Percentiles rank a stretch among this genome's conserved stretches.
phyloP scores from a whole-genome alignment of 2,329 filamentous ascomycete genomes.

The Helotiales sp. region DNA sequence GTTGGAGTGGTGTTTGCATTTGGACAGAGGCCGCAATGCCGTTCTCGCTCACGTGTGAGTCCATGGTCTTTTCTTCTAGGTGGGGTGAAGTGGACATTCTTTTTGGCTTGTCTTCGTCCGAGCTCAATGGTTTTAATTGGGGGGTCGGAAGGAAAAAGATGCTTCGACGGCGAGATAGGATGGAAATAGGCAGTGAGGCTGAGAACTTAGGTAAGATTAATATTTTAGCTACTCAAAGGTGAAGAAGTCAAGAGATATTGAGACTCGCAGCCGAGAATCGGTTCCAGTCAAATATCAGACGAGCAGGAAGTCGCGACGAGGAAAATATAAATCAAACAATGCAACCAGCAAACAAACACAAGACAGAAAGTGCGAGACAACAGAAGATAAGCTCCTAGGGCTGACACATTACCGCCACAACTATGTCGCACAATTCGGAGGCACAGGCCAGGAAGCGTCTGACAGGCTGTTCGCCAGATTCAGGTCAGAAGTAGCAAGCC shows the following conservation, averaged over 20 bases:
- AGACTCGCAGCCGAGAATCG: background rate
- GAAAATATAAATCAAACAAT: background rate
- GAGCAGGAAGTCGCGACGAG: background rate
- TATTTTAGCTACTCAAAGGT: background rate
- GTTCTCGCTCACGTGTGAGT: background rate
- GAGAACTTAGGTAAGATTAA: background rate
- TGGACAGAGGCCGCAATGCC: background rate
- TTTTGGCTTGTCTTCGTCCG: background rate
- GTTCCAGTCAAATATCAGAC: background rate
- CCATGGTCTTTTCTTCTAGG: slow-evolving; percentile 1
- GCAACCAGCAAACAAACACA: background rate
- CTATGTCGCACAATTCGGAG: background rate
- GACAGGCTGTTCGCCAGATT: background rate
- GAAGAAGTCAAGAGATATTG: background rate
- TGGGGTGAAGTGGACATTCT: background rate
- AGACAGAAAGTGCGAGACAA: background rate
- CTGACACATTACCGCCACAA: slow-evolving; percentile 3
- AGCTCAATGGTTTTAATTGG: background rate
- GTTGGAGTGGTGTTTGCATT: background rate
- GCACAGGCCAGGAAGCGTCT: background rate
- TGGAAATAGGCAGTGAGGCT: background rate
- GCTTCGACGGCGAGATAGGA: background rate
- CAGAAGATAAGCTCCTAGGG: slow-evolving; percentile 1
- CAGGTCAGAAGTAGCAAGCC: slow-evolving; percentile 2
- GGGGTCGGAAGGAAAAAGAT: background rate